These are phyloP conservation scores for Saccharomycopsis vini DNA, from an alignment of 805 yeast species.

Conservation along the genomic window DNA sequence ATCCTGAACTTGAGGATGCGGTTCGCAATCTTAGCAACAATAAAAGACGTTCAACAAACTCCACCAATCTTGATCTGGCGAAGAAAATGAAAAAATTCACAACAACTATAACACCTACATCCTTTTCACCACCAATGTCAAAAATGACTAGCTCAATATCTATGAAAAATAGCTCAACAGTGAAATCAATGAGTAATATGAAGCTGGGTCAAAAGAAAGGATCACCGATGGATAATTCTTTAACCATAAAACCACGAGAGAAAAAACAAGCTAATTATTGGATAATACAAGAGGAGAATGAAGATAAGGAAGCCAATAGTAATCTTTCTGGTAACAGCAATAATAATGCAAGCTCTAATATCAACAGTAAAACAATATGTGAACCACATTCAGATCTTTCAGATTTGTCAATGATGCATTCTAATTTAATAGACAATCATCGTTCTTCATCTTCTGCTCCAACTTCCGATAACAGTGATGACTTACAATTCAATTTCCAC, in stretches of 20 bases:
- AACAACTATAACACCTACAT: too few relatives aligned
- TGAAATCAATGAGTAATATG: background rate
- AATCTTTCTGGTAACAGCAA: too few relatives aligned
- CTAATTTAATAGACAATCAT: background rate
- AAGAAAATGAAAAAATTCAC: conserved; percentile 1
- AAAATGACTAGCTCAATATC: too few relatives aligned
- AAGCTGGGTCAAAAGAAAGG: background rate
- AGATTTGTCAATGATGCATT: background rate
- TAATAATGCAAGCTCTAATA: too few relatives aligned
- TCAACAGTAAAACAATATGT: too few relatives aligned
- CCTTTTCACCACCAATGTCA: too few relatives aligned
- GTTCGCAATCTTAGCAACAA: background rate
- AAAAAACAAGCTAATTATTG: conserved; percentile 8
- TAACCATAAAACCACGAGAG: too few relatives aligned
- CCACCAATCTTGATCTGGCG: background rate
- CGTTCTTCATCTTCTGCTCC: background rate
- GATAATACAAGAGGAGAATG: conserved; percentile 10
- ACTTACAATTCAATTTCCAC: background rate
- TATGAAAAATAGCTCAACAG: background rate
- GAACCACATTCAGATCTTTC: background rate
- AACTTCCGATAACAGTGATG: background rate
- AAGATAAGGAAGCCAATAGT: background rate
- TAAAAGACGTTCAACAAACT: background rate
- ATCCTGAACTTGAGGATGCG: background rate
- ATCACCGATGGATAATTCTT: too few relatives aligned